Evolutionary conservation across 164 flowering plant genomes (phyloP).

Genomic region (Aristolochia fimbriata): DNA sequence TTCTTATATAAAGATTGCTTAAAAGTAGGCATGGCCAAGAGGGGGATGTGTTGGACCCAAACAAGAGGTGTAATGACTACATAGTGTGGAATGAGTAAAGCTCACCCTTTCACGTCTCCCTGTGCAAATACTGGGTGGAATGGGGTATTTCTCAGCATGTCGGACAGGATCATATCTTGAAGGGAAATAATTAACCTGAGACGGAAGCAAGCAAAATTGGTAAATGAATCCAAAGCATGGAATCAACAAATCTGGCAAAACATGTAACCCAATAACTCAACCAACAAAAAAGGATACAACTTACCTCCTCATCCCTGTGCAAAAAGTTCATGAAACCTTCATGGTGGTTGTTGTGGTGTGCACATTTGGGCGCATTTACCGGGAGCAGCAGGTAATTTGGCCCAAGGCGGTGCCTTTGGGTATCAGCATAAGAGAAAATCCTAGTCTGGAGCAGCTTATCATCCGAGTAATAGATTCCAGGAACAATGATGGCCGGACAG

Average conservation of each 20-base stretch:
- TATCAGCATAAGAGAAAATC: conserved; percentile 81
- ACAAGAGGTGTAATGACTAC: too few relatives aligned
- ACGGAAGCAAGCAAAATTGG: background rate
- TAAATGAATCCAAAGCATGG: too few relatives aligned
- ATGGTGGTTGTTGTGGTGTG: conserved; percentile 93
- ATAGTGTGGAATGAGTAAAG: background rate
- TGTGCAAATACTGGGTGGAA: conserved; percentile 34
- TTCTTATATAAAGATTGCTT: too few relatives aligned
- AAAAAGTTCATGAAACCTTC: conserved; percentile 98
- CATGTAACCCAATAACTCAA: background rate
- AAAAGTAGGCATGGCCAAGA: too few relatives aligned
- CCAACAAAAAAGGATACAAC: background rate
- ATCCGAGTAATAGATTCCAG: conserved; percentile 87
- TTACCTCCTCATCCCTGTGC: conserved; percentile 99
- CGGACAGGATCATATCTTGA: conserved; percentile 83
- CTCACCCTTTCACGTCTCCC: conserved; percentile 84
- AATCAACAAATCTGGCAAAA: background rate
- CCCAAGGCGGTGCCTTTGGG: conserved; percentile 98
- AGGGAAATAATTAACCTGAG: conserved; percentile 91
- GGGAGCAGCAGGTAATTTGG: conserved; percentile 94
- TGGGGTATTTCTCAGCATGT: conserved; percentile 80
- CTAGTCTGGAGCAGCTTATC: conserved; percentile 90
- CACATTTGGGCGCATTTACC: conserved; percentile 85
- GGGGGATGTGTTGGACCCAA: too few relatives aligned
- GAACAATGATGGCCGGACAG: conserved; percentile 79